Percentiles rank a stretch among this genome's conserved stretches.
Conservation (phyloP, 1,284 basidiomycete species). For the Austroboletus rostrupii region DNA sequence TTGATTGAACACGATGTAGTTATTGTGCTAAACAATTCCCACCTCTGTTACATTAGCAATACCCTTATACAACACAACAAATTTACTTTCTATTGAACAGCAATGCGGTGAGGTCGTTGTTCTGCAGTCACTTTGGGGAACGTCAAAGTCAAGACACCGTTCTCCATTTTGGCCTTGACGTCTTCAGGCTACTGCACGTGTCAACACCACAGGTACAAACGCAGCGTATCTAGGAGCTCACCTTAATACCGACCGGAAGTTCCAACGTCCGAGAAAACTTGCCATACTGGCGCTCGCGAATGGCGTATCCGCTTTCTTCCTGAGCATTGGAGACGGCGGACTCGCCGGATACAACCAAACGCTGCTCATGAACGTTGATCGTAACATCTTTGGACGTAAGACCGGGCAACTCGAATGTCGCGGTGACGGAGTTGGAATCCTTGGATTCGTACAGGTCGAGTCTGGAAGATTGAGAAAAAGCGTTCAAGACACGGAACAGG, state of each 20-base stretch:
- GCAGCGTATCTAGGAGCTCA: neutral
- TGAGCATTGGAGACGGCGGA: conserved; percentile 23
- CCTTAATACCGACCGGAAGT: neutral
- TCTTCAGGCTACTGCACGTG: neutral
- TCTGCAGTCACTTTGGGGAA: neutral
- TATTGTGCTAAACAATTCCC: too few species aligned
- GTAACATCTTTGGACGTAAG: conserved; percentile 37
- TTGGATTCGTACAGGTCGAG: neutral
- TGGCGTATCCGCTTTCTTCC: conserved; percentile 32
- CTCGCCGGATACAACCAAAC: conserved; percentile 37
- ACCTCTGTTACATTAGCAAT: too few species aligned
- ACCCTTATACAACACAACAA: too few species aligned
- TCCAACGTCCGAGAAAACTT: neutral
- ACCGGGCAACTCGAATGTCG: conserved; percentile 42
- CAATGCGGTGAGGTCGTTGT: neutral
- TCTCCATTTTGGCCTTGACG: conserved; percentile 9
- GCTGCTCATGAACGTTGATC: conserved; percentile 35
- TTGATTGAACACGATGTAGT: too few species aligned
- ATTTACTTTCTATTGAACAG: too few species aligned
- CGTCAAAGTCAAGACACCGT: conserved; percentile 8
- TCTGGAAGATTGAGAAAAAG: neutral
- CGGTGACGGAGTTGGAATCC: conserved; percentile 33
- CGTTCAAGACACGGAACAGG: too few species aligned
- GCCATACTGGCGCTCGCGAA: conserved; percentile 31
- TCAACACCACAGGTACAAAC: neutral